Evolutionary conservation across 2,329 filamentous ascomycete species (phyloP).

Genomic region (Passalora sequoiae): DNA sequence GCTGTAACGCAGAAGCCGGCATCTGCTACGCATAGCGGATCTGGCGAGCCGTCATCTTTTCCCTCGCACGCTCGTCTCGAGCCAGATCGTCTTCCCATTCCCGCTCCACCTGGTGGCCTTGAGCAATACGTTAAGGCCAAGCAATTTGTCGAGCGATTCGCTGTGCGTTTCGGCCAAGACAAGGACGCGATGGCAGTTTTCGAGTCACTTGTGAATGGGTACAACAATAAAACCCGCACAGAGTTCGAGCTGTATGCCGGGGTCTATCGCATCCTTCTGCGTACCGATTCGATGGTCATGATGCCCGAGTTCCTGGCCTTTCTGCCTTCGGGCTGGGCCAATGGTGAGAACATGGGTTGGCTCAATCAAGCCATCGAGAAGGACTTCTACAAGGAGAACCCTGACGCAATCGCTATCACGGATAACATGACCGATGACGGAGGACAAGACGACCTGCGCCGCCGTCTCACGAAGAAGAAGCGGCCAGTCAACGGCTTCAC

Average conservation of each 20-base stretch:
- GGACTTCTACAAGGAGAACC: not conserved
- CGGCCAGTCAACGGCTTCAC: constrained; percentile 17
- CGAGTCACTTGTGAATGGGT: constrained; percentile 10
- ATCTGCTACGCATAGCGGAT: too few relatives aligned
- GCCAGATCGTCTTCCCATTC: not conserved
- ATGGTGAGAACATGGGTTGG: constrained; percentile 11
- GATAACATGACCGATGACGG: not conserved
- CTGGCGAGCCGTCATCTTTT: too few relatives aligned
- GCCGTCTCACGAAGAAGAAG: constrained; percentile 18
- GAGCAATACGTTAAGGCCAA: constrained; percentile 1
- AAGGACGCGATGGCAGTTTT: constrained; percentile 9
- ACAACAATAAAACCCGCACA: constrained; percentile 10
- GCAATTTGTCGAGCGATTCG: constrained; percentile 13
- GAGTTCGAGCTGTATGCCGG: constrained; percentile 17
- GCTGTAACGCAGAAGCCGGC: too few relatives aligned
- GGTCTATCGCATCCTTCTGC: constrained; percentile 16
- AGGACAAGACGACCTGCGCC: not conserved
- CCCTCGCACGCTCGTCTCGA: too few relatives aligned
- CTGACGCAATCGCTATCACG: not conserved
- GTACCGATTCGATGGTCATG: constrained; percentile 8
- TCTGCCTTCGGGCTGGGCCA: constrained; percentile 16
- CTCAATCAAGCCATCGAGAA: constrained; percentile 12
- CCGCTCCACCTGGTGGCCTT: not conserved
- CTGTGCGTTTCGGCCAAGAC: constrained; percentile 6
- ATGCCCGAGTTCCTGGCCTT: constrained; percentile 14